Conservation (phyloP, 2,329 filamentous ascomycete genomes). For the Aureobasidium sp. region DNA sequence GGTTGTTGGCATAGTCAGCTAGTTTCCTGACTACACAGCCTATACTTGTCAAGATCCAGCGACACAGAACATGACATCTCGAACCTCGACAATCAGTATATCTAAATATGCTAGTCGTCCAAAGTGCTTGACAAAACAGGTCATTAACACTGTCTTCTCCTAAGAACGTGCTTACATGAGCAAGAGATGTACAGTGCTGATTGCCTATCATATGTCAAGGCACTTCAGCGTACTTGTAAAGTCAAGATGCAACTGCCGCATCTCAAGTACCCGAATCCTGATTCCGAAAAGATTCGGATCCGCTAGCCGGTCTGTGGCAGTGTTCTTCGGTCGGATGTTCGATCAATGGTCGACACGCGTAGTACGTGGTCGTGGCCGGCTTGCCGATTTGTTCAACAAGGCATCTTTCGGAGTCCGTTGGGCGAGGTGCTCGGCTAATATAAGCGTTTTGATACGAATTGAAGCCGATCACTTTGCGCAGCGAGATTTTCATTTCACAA, state of each 20-base stretch:
- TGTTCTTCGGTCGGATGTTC: not conserved
- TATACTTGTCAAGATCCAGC: too few relatives aligned
- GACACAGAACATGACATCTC: too few relatives aligned
- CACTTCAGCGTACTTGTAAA: too few relatives aligned
- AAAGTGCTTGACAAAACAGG: too few relatives aligned
- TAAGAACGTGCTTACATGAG: too few relatives aligned
- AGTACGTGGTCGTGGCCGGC: not conserved
- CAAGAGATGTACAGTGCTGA: too few relatives aligned
- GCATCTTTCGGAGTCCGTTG: not conserved
- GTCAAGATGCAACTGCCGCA: not conserved
- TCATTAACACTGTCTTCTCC: not conserved
- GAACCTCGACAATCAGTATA: too few relatives aligned
- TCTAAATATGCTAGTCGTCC: too few relatives aligned
- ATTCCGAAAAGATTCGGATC: not conserved
- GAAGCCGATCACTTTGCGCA: not conserved
- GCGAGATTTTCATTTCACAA: not conserved
- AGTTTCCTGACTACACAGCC: too few relatives aligned
- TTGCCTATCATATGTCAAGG: too few relatives aligned
- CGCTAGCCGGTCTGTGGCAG: not conserved
- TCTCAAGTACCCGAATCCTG: not conserved
- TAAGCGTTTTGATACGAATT: constrained; percentile 7
- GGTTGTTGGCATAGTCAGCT: too few relatives aligned
- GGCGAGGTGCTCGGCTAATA: constrained; percentile 1
- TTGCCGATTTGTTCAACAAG: not conserved
- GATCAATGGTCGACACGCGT: not conserved